Conservation (phyloP, 2,329 filamentous ascomycete species). For the Fusarium sp. region DNA sequence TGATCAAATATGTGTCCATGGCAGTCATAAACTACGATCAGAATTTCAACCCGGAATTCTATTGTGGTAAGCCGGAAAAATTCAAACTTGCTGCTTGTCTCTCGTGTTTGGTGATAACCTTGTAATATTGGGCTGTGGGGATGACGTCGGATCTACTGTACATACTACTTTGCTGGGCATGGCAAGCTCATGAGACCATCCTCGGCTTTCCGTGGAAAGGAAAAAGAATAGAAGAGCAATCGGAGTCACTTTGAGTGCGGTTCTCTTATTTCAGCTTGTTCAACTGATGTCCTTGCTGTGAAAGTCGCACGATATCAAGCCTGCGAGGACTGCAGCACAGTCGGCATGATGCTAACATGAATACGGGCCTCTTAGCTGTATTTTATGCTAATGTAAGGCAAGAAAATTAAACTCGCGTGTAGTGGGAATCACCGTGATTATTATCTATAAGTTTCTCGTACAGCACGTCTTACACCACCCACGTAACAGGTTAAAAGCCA, state of each 20-base stretch:
- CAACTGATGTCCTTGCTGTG: neutral
- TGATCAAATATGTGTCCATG: constrained; percentile 3
- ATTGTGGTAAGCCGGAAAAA: constrained; percentile 31
- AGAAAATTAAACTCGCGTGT: neutral
- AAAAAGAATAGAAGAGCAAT: neutral
- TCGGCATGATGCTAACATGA: too few relatives aligned
- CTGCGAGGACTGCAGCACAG: too few relatives aligned
- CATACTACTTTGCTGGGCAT: neutral
- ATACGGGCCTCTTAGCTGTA: too few relatives aligned
- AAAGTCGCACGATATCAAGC: too few relatives aligned
- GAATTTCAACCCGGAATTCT: constrained; percentile 1
- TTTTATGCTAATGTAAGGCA: neutral
- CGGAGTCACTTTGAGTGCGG: too few relatives aligned
- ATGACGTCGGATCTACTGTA: constrained; percentile 12
- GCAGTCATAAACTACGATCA: neutral
- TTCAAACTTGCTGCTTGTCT: constrained; percentile 38
- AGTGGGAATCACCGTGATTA: constrained; percentile 18
- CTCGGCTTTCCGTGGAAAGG: neutral
- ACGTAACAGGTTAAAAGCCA: neutral
- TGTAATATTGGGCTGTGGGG: constrained; percentile 17
- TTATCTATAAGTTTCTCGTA: constrained; percentile 13
- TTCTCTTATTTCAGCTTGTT: neutral
- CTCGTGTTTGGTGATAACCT: constrained; percentile 7
- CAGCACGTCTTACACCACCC: constrained; percentile 8
- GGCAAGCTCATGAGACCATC: neutral